These are phyloP conservation scores for Termitomyces sp. DNA, from an alignment of 768 basidiomycete species.

Conservation along the genomic window DNA sequence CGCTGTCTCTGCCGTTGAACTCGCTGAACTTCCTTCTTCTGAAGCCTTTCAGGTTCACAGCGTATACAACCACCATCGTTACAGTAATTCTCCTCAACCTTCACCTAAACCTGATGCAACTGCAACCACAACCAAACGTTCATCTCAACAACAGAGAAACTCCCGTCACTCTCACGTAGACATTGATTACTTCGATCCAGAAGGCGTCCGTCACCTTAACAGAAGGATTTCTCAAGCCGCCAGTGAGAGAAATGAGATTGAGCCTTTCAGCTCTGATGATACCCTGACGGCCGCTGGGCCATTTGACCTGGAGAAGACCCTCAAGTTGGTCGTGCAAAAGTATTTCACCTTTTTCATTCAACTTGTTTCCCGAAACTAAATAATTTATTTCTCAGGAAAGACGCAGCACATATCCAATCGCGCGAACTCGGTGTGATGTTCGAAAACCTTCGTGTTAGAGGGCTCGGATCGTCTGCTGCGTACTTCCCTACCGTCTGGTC, in stretches of 20 bases:
- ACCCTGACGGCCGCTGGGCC: conserved; percentile 20
- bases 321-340: conserved; percentile 26
- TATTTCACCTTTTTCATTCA: conserved; percentile 7
- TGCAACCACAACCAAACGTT: not conserved
- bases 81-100: not conserved
- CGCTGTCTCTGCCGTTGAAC: conserved; percentile 8
- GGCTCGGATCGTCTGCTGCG: conserved; percentile 48
- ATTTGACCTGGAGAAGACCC: conserved; percentile 32
- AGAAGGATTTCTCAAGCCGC: conserved; percentile 25
- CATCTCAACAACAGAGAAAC: conserved; percentile 1
- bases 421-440: conserved; percentile 53
- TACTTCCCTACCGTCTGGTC: conserved; percentile 58
- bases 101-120: not conserved
- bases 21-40: conserved; percentile 8
- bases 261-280: conserved; percentile 16
- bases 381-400: not conserved
- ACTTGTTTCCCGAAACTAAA: not conserved
- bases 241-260: not conserved
- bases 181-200: conserved; percentile 49
- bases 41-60: conserved; percentile 9
- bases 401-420: conserved; percentile 27
- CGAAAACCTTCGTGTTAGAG: conserved; percentile 51
- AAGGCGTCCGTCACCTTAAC: conserved; percentile 36
- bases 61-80: not conserved
- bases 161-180: conserved; percentile 28